Evolutionary conservation across 108 stramenopile genomes (phyloP).

Genomic region (Aurantiochytrium sp.): DNA sequence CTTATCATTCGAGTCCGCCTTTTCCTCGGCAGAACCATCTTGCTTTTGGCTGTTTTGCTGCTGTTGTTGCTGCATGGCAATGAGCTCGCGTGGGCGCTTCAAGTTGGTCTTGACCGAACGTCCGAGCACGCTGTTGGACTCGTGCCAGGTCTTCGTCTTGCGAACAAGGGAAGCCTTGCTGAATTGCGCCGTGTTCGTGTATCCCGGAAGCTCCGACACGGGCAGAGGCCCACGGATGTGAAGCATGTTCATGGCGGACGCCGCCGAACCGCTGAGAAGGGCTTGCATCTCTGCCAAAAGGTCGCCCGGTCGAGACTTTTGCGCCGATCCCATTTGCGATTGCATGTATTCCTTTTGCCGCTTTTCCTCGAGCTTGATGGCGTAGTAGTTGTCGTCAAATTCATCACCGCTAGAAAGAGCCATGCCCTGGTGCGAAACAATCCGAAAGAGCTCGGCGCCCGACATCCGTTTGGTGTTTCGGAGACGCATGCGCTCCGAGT

Average conservation of each 20-base stretch:
- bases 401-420: background rate
- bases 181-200: background rate
- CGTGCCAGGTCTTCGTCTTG: conserved; percentile 5
- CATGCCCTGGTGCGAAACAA: background rate
- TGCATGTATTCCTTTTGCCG: background rate
- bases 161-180: background rate
- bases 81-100: conserved; percentile 13
- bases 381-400: background rate
- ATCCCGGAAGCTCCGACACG: background rate
- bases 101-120: conserved; percentile 1
- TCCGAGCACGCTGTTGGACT: background rate
- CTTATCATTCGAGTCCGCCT: no score
- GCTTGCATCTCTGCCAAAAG: conserved; percentile 10
- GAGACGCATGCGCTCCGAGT: background rate
- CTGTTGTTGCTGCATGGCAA: background rate
- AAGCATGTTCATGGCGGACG: background rate
- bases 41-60: no score
- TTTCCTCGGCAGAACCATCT: no score
- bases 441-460: background rate
- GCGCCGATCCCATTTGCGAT: background rate
- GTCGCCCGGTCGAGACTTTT: background rate
- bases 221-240: background rate
- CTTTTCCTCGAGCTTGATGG: background rate
- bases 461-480: background rate
- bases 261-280: background rate